These are phyloP conservation scores for Phaseolus lunatus DNA, from an alignment of 306 rosid species.

Conservation along the genomic window DNA sequence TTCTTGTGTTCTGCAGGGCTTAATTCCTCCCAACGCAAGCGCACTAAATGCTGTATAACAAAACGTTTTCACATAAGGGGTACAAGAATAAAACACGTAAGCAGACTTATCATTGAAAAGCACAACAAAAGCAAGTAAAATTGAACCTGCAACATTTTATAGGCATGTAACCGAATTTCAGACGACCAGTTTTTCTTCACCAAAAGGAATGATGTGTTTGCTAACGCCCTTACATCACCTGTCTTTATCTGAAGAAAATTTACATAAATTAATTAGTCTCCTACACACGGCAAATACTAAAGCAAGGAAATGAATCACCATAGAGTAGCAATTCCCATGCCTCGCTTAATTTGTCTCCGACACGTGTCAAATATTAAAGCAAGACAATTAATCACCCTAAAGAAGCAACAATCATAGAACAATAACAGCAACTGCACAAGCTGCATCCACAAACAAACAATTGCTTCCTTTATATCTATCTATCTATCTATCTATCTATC, in stretches of 20 bases:
- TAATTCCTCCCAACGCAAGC: slow-evolving; percentile 93
- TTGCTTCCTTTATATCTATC: not conserved
- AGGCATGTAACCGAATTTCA: slow-evolving; percentile 95
- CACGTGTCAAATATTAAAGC: slow-evolving; percentile 11
- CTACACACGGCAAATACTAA: slow-evolving; percentile 10
- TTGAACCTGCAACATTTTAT: slow-evolving; percentile 90
- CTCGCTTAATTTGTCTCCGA: not conserved
- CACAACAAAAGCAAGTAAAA: slow-evolving; percentile 27
- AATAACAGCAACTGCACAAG: slow-evolving; percentile 15
- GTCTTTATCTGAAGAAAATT: slow-evolving; percentile 66
- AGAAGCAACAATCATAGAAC: not conserved
- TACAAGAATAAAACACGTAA: slow-evolving; percentile 32
- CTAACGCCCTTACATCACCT: slow-evolving; percentile 77
- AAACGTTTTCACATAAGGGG: slow-evolving; percentile 34
- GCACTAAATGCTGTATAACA: slow-evolving; percentile 83
- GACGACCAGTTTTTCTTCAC: slow-evolving; percentile 92
- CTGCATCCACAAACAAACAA: slow-evolving; percentile 11
- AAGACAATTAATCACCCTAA: slow-evolving; percentile 2
- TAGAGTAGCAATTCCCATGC: not conserved
- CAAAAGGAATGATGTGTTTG: slow-evolving; percentile 72
- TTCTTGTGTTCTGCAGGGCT: slow-evolving; percentile 67
- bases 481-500: not conserved
- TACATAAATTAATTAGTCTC: slow-evolving; percentile 39
- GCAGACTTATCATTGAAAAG: slow-evolving; percentile 1
- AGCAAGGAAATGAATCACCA: not conserved